Evolutionary conservation across 2,329 filamentous ascomycete species (phyloP).

Genomic region (Camillea tinctor): DNA sequence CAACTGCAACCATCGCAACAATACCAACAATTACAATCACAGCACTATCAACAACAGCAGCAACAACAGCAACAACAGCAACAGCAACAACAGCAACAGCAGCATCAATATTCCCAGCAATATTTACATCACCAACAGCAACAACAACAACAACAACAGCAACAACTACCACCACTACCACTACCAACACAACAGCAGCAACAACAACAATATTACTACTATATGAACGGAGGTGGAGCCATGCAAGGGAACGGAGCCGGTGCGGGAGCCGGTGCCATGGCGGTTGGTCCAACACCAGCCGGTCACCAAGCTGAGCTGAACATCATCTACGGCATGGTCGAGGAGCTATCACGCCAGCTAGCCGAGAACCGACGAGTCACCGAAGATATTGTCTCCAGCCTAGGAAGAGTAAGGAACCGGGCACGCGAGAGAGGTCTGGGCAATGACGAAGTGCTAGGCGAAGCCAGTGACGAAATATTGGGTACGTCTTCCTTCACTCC

Average conservation of each 20-base stretch:
- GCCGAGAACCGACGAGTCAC: constrained; percentile 60
- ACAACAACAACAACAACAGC: constrained; percentile 1
- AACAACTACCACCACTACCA: not conserved
- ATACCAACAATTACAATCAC: constrained; percentile 2
- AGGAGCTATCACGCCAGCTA: constrained; percentile 63
- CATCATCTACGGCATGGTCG: constrained; percentile 67
- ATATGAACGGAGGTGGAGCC: constrained; percentile 13
- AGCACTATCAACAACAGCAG: not conserved
- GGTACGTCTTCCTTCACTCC: constrained; percentile 38
- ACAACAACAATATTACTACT: constrained; percentile 8
- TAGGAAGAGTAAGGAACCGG: constrained; percentile 59
- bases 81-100: constrained; percentile 1
- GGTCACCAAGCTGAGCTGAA: constrained; percentile 68
- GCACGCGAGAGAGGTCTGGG: constrained; percentile 51
- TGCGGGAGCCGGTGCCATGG: constrained; percentile 40
- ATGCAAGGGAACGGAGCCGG: constrained; percentile 33
- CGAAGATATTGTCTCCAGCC: constrained; percentile 63
- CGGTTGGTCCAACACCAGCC: constrained; percentile 59
- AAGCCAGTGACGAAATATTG: constrained; percentile 56
- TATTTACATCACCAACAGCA: not conserved
- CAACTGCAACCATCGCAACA: constrained; percentile 1
- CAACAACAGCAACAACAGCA: not conserved
- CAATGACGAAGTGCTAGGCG: constrained; percentile 59
- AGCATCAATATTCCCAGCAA: not conserved
- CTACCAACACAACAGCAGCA: not conserved